Evolutionary conservation across 805 yeast genomes (phyloP).

Genomic region (Hanseniaspora hatyaiensis): DNA sequence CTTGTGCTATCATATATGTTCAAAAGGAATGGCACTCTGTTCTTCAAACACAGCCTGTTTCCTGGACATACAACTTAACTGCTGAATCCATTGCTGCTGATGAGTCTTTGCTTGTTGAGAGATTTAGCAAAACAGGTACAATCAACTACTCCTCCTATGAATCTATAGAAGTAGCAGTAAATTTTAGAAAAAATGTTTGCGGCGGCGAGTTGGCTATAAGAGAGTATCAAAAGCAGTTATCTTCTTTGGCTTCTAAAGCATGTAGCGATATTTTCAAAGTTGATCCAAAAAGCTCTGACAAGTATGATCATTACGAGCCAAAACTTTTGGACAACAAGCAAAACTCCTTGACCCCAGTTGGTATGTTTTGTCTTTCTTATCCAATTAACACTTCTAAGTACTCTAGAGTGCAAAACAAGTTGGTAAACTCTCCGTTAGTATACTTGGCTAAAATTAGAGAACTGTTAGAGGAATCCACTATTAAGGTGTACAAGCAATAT

Average conservation of each 20-base stretch:
- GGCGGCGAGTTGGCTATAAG: slow-evolving; percentile 48
- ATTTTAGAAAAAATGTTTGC: slow-evolving; percentile 38
- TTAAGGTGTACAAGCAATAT: slow-evolving; percentile 34
- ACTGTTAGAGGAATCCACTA: slow-evolving; percentile 21
- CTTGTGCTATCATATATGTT: slow-evolving; percentile 49
- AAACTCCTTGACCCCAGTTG: slow-evolving; percentile 19
- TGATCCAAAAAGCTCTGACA: slow-evolving; percentile 23
- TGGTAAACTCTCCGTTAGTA: slow-evolving; percentile 18
- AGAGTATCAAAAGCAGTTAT: slow-evolving; percentile 38
- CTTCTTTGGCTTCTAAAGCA: slow-evolving; percentile 33
- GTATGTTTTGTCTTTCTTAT: slow-evolving; percentile 33
- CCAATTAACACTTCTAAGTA: slow-evolving; percentile 32
- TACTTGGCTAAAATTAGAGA: slow-evolving; percentile 19
- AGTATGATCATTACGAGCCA: slow-evolving; percentile 24
- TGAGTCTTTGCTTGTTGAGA: slow-evolving; percentile 23
- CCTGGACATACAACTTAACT: slow-evolving; percentile 30
- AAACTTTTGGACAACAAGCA: slow-evolving; percentile 25
- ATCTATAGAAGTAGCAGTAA: slow-evolving; percentile 38
- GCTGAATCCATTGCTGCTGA: slow-evolving; percentile 11
- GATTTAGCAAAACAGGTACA: slow-evolving; percentile 45
- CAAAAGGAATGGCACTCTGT: slow-evolving; percentile 38
- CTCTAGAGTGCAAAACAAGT: slow-evolving; percentile 18
- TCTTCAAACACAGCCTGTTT: slow-evolving; percentile 49
- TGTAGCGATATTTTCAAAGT: slow-evolving; percentile 33
- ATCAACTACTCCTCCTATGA: slow-evolving; percentile 35